phyloP scores from a whole-genome alignment of 106 monocot genomes.

The Dendrobium nobile region DNA sequence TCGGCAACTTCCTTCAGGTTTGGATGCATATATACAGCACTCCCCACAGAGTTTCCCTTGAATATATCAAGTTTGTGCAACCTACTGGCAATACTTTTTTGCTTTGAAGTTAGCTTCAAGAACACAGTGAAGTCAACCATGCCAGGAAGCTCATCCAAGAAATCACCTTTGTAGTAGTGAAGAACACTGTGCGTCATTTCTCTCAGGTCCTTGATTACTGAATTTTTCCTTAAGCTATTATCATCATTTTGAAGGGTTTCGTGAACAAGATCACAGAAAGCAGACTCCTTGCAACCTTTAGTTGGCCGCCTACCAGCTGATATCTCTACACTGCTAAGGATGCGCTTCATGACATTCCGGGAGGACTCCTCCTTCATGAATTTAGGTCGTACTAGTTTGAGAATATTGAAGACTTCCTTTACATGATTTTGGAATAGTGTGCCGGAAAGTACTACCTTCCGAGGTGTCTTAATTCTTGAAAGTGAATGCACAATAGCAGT shows the following conservation, averaged over 20 bases:
- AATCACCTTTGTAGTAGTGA: conserved; percentile 87
- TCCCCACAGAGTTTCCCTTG: conserved; percentile 56
- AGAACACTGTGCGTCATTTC: conserved; percentile 70
- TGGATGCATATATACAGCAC: conserved; percentile 75
- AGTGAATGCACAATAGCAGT: conserved; percentile 64
- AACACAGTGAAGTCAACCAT: conserved; percentile 69
- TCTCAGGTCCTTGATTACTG: conserved; percentile 61
- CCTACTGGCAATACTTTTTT: conserved; percentile 30
- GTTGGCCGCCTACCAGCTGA: conserved; percentile 22
- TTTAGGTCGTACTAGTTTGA: conserved; percentile 76
- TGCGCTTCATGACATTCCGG: conserved; percentile 31
- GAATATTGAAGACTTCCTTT: conserved; percentile 81
- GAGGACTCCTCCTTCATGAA: conserved; percentile 60
- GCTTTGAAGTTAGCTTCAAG: conserved; percentile 44
- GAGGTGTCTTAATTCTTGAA: conserved; percentile 54
- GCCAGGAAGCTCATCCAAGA: conserved; percentile 77
- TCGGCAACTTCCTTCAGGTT: conserved; percentile 52
- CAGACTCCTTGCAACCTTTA: conserved; percentile 16
- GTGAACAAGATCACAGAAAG: conserved; percentile 74
- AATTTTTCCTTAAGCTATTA: conserved; percentile 35
- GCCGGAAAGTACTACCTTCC: conserved; percentile 92
- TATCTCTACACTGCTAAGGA: conserved; percentile 50
- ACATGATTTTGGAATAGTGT: conserved; percentile 92
- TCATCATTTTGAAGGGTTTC: conserved; percentile 55
- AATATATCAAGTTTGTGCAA: conserved; percentile 58